Evolutionary conservation across 2,329 filamentous ascomycete species (phyloP), one percentile per base, ranked within the genome.

Genomic region (Fusarium solani-melongenae): DNA sequence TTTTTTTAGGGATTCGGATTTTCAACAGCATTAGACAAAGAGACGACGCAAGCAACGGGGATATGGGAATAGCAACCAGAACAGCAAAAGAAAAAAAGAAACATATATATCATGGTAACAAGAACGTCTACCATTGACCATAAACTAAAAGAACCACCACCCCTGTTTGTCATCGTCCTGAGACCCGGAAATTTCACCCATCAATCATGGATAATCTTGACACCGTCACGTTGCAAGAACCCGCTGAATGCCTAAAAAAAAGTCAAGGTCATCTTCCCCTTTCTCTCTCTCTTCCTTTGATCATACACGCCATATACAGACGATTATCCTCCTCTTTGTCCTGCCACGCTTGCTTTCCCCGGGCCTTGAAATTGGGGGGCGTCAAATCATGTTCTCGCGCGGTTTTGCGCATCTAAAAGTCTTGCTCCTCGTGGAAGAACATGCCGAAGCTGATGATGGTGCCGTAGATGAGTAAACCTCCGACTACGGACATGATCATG

Each of bases 401-500:
- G 34, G 36, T 38, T n/a, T n/a, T 38, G 59, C 69, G 62, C 38
- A 60, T 70, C 85, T 85, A 98, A 83, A 98, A 99, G 78, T 98
- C 96, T 81, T 97, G 93, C 82, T 98, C 95, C 84, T 98, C 95
- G 82, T 96, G 93, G 88, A 99, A 99, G 86, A 98, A 99, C 91
- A 98, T 93, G 75, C 93, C 92, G 84, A 99, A 99, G 85, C 93
- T 96, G 84, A 99, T 97, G 81, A 99, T 98, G 57, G 96, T 99
- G 66, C 94, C 94, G 84, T 99, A 99, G 82, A 99, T 99, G 81
- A 99, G 86, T 68, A 98, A 86, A 61, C 96, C 96, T 31, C 96
- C 96, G 61, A 96, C 85, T 77, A 99, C 93, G 61, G 94, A 97
- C 96, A 99, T 99, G 81, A 94, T 86, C 92, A 98, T 97, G 57